Percentiles rank a stretch among this genome's conserved stretches.
Conservation (phyloP, 371 early-diverging fungal genomes). For the Mortierella sp. region DNA sequence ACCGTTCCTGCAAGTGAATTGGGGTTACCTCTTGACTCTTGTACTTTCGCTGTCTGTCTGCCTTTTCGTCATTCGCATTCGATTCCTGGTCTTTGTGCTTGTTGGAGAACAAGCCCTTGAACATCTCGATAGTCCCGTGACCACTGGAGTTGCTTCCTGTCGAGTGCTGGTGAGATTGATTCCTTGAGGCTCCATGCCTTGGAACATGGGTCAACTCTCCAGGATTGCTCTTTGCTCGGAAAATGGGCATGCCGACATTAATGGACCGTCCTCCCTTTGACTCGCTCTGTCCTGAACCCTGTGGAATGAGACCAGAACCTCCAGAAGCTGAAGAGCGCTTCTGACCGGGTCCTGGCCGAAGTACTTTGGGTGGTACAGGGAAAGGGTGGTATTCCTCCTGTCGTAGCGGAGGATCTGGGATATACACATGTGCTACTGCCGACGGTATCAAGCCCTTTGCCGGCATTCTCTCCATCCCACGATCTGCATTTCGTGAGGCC, state of each 20-base stretch:
- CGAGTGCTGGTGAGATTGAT: constrained; percentile 1
- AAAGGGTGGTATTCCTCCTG: constrained; percentile 4
- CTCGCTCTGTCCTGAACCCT: not conserved
- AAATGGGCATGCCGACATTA: constrained; percentile 30
- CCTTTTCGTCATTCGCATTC: constrained; percentile 14
- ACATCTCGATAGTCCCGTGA: constrained; percentile 29
- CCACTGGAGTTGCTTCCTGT: constrained; percentile 9
- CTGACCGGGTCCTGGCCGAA: constrained; percentile 2
- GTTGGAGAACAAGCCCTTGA: constrained; percentile 41
- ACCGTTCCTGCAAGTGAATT: constrained; percentile 9
- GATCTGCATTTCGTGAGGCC: not conserved
- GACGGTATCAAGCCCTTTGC: not conserved
- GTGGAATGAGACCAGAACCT: not conserved
- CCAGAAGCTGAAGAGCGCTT: constrained; percentile 13
- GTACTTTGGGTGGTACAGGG: not conserved
- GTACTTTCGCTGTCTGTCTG: constrained; percentile 44
- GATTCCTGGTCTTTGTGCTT: constrained; percentile 31
- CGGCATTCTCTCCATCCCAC: not conserved
- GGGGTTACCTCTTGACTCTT: constrained; percentile 36
- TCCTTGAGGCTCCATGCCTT: not conserved
- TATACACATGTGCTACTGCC: constrained; percentile 15
- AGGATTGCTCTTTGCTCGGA: constrained; percentile 47
- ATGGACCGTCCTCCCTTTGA: constrained; percentile 6
- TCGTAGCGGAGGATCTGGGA: constrained; percentile 10
- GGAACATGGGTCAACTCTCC: constrained; percentile 23